Evolutionary conservation across 2,329 filamentous ascomycete genomes (phyloP), one percentile per base, ranked within the genome.

Genomic region (Botrytis porri): DNA sequence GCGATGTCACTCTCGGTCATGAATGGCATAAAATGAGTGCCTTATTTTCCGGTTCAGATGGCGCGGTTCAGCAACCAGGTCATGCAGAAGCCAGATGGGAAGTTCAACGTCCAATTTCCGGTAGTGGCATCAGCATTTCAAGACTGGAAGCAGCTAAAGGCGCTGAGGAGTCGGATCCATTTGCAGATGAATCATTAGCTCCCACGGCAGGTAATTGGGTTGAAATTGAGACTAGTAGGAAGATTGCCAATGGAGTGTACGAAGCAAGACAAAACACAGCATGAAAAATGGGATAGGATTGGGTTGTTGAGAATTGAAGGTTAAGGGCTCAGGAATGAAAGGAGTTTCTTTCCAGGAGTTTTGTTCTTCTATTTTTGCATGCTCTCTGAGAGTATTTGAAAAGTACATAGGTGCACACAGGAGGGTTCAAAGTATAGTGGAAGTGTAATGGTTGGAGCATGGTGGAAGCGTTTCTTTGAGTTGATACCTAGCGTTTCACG

Each of bases 71-170:
- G 0, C 89, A 89, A 75, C 88, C 92, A 8, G 94, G 94, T 0
- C 90, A 89, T 71, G 87, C 97, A 14, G 95, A 99, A 81, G 93
- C 93, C 0, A 86, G 91, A 72, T 98, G 95, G 90, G 94, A 97
- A 80, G 84, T 92, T 35, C 81, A 80, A 63, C 66, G 63, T 84
- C 74, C 35, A 79, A 77, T 79, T 7, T 77, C 88, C 0, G 88
- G 88, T 0, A 92, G 89, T 76, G 90, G 89, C 16, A 88, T 98
- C 72, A 90, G 89, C 7, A 84, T 94, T 70, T 89, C 87, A 8
- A 83, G 83, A 74, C 82, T 89, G 59, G 84, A 85, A 14, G 84
- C 85, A 74, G 80, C 78, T 41, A 89, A 89, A 80, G 86, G 84
- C 45, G 87, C 84, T 80, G 87, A 85, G 69, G 79, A 82, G 51